Percentiles rank a stretch among this genome's conserved stretches.
phyloP scores from a whole-genome alignment of 176 grass and related monocot species.

The Cenchrus fungigraminus region DNA sequence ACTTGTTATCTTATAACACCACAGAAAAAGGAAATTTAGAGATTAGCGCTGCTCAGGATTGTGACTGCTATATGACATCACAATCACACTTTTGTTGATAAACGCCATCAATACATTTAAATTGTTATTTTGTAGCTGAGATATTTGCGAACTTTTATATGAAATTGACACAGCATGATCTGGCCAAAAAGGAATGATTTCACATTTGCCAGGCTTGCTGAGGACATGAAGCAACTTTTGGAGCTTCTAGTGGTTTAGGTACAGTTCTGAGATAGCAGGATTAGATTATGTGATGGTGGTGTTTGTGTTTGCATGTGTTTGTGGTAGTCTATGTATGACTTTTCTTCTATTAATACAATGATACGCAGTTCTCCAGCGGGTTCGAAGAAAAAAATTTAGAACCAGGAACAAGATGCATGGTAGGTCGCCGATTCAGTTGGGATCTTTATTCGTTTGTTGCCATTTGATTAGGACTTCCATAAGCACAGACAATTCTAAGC shows the following conservation, averaged over 20 bases:
- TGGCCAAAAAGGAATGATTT: background rate
- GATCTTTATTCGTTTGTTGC: background rate
- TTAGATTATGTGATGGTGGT: background rate
- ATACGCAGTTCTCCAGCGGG: too few relatives aligned
- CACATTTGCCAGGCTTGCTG: background rate
- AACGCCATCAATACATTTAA: slow-evolving; percentile 20
- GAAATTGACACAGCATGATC: background rate
- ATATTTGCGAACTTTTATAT: slow-evolving; percentile 20
- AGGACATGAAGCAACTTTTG: background rate
- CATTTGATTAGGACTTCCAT: too few relatives aligned
- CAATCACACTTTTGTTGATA: slow-evolving; percentile 6
- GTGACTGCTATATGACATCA: slow-evolving; percentile 26
- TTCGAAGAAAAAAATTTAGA: background rate
- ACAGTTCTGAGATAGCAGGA: background rate
- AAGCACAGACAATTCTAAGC: too few relatives aligned
- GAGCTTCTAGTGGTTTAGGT: background rate
- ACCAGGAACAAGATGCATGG: background rate
- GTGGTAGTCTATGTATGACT: too few relatives aligned
- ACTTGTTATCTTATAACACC: slow-evolving; percentile 22
- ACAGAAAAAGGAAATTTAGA: slow-evolving; percentile 4
- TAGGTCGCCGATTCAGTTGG: background rate
- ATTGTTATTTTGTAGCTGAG: slow-evolving; percentile 12
- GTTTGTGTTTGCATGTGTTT: too few relatives aligned
- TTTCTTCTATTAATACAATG: too few relatives aligned
- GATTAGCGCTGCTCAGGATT: background rate